Evolutionary conservation across 2,329 filamentous ascomycete genomes (phyloP), one percentile per base, ranked within the genome.

Genomic region (Phialocephala sp.): DNA sequence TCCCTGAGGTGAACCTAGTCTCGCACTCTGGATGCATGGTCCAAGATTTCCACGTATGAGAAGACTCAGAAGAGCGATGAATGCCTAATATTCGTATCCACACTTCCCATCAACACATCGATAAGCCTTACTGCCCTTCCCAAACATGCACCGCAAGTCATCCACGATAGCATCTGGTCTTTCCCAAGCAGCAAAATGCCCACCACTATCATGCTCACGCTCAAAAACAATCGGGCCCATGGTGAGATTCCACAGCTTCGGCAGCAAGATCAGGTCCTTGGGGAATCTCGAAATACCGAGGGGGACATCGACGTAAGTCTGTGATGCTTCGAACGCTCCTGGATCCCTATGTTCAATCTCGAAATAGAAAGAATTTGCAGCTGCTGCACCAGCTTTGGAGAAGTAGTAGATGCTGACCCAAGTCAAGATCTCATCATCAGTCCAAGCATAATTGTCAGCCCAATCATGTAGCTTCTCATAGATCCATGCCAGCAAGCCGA

Each of bases 381-480:
- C 90, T 2, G 86, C 87, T 0, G 91, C 88, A 0, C 91, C 91
- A 0, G 90, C 89, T 0, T 79, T 83, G 2, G 86, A 89, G 78
- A 93, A 93, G 74, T 84, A 87, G 76, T 94, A 94, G 54, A 94
- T 84, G 59, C 82, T 86, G 0, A 93, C 78, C 91, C 91, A 94
- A 0, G 88, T 91, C 43, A 92, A 77, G 18, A 94, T 83, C 78
- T 94, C 91, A 66, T 93, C 90, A 68, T 92, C 89, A 0, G 87
- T 89, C 91, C 91, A 94, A 0, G 85, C 80, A 72, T 93, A 93
- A 0, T 71, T 72, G 71, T 94, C 91, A 0, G 88, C 88, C 91
- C 91, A 94, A 71, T 91, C 88, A 71, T 89, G 86, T 20, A 94
- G 79, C 74, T 94, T 94, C 78, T 94, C 92, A 71, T 91, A 91